Percentiles rank a stretch among this genome's conserved stretches.
Conservation (phyloP, 768 basidiomycete genomes). For the Lentinula edodes region DNA sequence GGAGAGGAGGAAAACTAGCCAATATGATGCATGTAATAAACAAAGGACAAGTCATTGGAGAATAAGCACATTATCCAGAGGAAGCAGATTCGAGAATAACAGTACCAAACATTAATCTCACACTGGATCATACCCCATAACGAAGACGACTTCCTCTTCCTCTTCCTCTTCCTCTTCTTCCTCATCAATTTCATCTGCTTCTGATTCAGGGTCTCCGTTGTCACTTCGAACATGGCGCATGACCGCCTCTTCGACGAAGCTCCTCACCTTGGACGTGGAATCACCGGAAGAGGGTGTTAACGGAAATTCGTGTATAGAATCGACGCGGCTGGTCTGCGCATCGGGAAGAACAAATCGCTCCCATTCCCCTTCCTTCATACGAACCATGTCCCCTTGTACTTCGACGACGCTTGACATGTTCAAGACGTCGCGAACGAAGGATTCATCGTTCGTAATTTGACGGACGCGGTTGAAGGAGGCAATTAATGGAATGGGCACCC, state of each 20-base stretch:
- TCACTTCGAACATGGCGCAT: not conserved
- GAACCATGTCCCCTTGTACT: constrained; percentile 56
- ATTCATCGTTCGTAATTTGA: constrained; percentile 51
- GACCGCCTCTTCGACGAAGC: constrained; percentile 9
- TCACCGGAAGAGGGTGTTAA: constrained; percentile 2
- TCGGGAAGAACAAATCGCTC: constrained; percentile 56
- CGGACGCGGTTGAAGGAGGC: constrained; percentile 86
- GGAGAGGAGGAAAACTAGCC: not conserved
- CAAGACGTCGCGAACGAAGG: constrained; percentile 68
- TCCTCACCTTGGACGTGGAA: constrained; percentile 5
- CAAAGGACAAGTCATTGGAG: not conserved
- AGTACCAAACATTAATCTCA: constrained; percentile 18
- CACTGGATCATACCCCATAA: constrained; percentile 48
- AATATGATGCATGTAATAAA: not conserved
- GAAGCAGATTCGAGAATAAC: too few relatives aligned
- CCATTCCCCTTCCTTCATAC: constrained; percentile 56
- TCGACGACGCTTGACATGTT: constrained; percentile 63
- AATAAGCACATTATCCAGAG: not conserved
- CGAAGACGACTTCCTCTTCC: constrained; percentile 76
- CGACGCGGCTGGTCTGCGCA: constrained; percentile 45
- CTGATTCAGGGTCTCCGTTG: not conserved
- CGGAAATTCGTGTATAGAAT: constrained; percentile 18
- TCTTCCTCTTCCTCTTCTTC: constrained; percentile 52
- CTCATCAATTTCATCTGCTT: constrained; percentile 29
- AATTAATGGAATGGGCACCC: constrained; percentile 77